Evolutionary conservation across 2,329 filamentous ascomycete genomes (phyloP).

Genomic region (Curvularia eragrostidis): DNA sequence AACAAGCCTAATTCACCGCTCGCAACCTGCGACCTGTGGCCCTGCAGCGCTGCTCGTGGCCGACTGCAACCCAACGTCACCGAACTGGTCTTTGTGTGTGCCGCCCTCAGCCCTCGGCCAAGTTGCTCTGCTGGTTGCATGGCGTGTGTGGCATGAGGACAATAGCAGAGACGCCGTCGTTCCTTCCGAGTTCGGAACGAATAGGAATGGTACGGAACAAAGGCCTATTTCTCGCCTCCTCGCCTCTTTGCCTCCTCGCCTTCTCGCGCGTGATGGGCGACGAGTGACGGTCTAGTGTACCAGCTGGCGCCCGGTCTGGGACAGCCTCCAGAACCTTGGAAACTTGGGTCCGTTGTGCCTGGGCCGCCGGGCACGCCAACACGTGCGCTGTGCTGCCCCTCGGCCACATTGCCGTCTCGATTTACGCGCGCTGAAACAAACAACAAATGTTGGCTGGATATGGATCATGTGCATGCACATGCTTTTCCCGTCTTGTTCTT

Average conservation of each 20-base stretch:
- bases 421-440: slow-evolving; percentile 2
- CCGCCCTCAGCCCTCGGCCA: slow-evolving; percentile 4
- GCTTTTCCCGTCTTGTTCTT: not conserved
- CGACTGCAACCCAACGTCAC: slow-evolving; percentile 14
- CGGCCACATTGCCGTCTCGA: not conserved
- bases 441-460: not conserved
- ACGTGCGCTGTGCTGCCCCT: slow-evolving; percentile 2
- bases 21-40: no score
- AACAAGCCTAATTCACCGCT: slow-evolving; percentile 29
- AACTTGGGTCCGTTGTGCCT: not conserved
- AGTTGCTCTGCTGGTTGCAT: slow-evolving; percentile 10
- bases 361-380: not conserved
- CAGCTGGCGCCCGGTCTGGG: not conserved
- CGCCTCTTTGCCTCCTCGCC: not conserved
- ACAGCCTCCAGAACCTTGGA: not conserved
- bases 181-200: slow-evolving; percentile 30
- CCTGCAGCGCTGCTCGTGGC: slow-evolving; percentile 7
- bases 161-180: slow-evolving; percentile 3
- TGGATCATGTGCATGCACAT: not conserved
- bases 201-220: slow-evolving; percentile 16
- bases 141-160: not conserved
- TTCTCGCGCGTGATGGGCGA: slow-evolving; percentile 13
- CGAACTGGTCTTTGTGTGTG: not conserved
- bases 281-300: slow-evolving; percentile 3
- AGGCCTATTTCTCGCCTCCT: not conserved